Base-by-base conservation (phyloP, 2,329 filamentous ascomycete genomes). In the Fusarium aywerte region DNA sequence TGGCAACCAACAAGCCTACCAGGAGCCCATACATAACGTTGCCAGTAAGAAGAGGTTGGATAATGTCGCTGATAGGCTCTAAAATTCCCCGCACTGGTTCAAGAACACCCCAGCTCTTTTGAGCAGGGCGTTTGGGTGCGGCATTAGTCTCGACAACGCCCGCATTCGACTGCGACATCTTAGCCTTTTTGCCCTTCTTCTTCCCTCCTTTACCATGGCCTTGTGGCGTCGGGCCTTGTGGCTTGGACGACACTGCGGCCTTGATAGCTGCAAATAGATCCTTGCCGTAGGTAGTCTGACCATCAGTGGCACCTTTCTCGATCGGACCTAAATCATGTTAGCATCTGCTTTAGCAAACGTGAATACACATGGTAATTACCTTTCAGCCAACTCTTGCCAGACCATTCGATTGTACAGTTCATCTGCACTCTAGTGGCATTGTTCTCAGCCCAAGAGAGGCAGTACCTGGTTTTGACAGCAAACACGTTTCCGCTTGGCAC, bases 361-460 rank as follows among this genome's bases (percentile, higher is more conserved):
- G 36, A 12, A 23, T 36, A 43, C 32, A 11, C 1, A 47, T 27
- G 43, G n/a, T 7, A 75, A 83, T 76, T 82, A 96, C 94, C 92
- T 82, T 96, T 97, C 43, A 99, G 82, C 96, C 96, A 99, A 81
- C 94, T 97, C 84, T 98, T 99, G 72, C 94, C 94, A 5, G 90
- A 90, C 96, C 96, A 99, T 75, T 99, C 96, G 40, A 97, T 92
- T 3, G 89, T 90, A 77, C 93, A 97, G 69, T 90, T 97, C 80
- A 95, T 90, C 64, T 96, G 88, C 29, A 99, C 81, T 27, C 93
- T 87, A 2, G 96, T 99, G 36, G 88, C 83, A 73, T 97, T 97
- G 65, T 89, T 90, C 49, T 96, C 89, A 5, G 90, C 93, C 96
- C 96, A 99, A 50, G 92, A 92, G 21, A 99, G 84, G 74, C 96